Conservation (phyloP, 805 yeast species). For the Candida pseudofarinosa region DNA sequence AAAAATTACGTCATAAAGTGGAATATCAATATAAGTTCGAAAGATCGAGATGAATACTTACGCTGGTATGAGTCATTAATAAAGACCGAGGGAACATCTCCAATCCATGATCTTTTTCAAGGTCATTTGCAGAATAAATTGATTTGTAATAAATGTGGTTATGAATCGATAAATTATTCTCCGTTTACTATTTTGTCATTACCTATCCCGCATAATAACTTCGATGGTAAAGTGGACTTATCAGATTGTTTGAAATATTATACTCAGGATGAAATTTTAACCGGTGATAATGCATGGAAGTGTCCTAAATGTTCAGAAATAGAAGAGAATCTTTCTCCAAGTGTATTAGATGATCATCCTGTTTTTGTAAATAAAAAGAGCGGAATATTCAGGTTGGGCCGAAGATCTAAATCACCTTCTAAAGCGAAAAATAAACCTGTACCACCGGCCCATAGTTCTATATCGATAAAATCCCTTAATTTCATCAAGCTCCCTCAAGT, state of each 20-base stretch:
- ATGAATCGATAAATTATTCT: slow-evolving; percentile 54
- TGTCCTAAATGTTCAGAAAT: slow-evolving; percentile 64
- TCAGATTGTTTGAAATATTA: slow-evolving; percentile 63
- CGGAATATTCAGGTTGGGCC: slow-evolving; percentile 32
- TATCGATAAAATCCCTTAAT: slow-evolving; percentile 23
- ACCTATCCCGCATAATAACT: slow-evolving; percentile 47
- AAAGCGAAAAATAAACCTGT: slow-evolving; percentile 13
- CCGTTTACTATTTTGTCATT: slow-evolving; percentile 61
- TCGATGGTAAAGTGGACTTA: slow-evolving; percentile 34
- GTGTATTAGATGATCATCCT: slow-evolving; percentile 29
- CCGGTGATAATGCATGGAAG: slow-evolving; percentile 81
- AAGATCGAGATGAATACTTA: slow-evolving; percentile 48
- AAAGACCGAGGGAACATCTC: slow-evolving; percentile 59
- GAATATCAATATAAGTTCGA: slow-evolving; percentile 26
- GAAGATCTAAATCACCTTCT: slow-evolving; percentile 32
- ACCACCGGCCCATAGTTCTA: slow-evolving; percentile 4
- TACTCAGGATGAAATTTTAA: slow-evolving; percentile 58
- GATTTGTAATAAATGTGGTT: slow-evolving; percentile 62
- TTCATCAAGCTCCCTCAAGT: slow-evolving; percentile 35
- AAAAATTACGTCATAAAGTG: slow-evolving; percentile 26
- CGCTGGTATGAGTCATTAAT: slow-evolving; percentile 57
- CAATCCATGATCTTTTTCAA: slow-evolving; percentile 62
- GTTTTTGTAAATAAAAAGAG: slow-evolving; percentile 33
- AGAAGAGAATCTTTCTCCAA: slow-evolving; percentile 8
- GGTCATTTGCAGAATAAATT: slow-evolving; percentile 69